Evolutionary conservation across 768 basidiomycete species (phyloP).

Genomic region (Suillus occidentalis): DNA sequence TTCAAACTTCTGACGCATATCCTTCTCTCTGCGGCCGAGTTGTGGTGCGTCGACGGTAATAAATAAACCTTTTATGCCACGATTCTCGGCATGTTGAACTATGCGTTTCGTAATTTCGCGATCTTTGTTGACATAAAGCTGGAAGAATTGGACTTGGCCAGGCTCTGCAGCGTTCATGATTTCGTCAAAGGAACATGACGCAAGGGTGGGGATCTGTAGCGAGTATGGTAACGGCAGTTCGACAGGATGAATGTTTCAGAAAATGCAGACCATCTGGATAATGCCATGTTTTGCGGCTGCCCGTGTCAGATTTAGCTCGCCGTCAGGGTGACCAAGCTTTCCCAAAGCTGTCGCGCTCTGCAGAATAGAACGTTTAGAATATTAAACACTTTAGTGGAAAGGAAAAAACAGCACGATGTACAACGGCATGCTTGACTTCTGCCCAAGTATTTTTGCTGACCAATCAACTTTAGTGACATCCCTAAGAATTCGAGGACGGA

Average conservation of each 20-base stretch:
- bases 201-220: constrained; percentile 81
- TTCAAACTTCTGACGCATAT: constrained; percentile 94
- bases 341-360: constrained; percentile 76
- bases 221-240: not conserved
- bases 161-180: constrained; percentile 80
- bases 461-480: constrained; percentile 81
- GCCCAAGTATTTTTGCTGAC: constrained; percentile 75
- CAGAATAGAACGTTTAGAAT: constrained; percentile 8
- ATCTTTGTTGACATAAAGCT: constrained; percentile 87
- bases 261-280: constrained; percentile 58
- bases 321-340: constrained; percentile 91
- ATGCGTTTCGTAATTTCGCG: constrained; percentile 76
- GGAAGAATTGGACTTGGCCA: constrained; percentile 78
- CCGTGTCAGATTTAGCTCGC: constrained; percentile 82
- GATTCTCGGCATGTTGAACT: constrained; percentile 81
- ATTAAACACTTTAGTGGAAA: not conserved
- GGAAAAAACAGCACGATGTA: constrained; percentile 55
- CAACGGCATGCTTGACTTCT: constrained; percentile 67
- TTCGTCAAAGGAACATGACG: constrained; percentile 92
- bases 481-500: constrained; percentile 79
- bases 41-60: constrained; percentile 96
- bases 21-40: constrained; percentile 87
- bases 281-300: constrained; percentile 75
- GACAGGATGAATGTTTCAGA: not conserved
- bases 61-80: constrained; percentile 87